Evolutionary conservation across 345 rosid species (phyloP), one percentile per base, ranked within the genome.

Genomic region (Hevea brasiliensis): DNA sequence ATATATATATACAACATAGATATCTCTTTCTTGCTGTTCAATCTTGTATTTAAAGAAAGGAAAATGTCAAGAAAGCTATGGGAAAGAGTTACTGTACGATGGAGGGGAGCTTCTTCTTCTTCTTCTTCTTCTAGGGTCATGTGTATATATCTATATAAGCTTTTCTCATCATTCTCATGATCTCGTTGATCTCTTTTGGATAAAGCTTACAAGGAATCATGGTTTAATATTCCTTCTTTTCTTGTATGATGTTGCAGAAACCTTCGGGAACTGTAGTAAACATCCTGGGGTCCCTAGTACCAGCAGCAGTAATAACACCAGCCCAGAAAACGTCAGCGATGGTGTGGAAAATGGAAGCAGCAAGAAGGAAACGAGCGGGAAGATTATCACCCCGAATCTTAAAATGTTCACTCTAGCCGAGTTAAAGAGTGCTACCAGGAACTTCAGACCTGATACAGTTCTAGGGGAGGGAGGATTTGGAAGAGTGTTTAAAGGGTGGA

Each of bases 391-490:
- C 8, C 79, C 82, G 4, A 80, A 80, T 70, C 76, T 89, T 53
- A 94, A 88, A 75, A 72, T 71, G 83, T 94, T 87, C 76, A 85
- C 85, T 18, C 61, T 92, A 10, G 67, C 70, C 0, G 93, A 92
- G 21, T 80, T 94, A 4, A 88, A 77, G 73, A 84, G 81, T 3
- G 90, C 92, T 7, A 94, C 98, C 0, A 88, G 84, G 76, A 94
- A 94, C 71, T 94, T 94, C 78, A 72, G 87, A 65, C 92, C 94
- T 15, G 93, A 84, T 40, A 82, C 92, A 7, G 42, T 90, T 66
- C 74, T 94, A 2, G 97, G 98, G 27, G 98, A 94, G 74, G 98
- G 98, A 4, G 97, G 98, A 3, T 94, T 94, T 20, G 98, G 98
- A 37, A 82, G 83, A 72, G 98, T 94, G 27, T 94, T 87, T 72